Conservation (phyloP, 768 basidiomycete species). For the Boletales sp. region DNA sequence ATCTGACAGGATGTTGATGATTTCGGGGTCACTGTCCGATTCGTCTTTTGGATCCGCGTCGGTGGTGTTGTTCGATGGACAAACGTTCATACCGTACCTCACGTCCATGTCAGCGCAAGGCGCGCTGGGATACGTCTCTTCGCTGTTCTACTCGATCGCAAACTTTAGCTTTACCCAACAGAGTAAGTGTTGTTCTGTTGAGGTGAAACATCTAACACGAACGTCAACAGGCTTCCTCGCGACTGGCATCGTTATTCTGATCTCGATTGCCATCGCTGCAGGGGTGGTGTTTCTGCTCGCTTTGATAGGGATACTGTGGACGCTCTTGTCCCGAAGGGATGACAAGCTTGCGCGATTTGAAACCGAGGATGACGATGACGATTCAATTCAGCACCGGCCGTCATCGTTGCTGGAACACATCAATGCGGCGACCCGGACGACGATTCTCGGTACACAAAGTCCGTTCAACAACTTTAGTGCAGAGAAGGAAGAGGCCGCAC, state of each 20-base stretch:
- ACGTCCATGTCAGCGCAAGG: constrained; percentile 64
- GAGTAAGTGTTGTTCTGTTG: constrained; percentile 44
- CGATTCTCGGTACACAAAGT: constrained; percentile 60
- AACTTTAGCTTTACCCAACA: constrained; percentile 71
- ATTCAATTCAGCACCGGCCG: constrained; percentile 73
- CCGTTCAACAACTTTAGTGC: constrained; percentile 34
- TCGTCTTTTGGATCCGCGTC: constrained; percentile 75
- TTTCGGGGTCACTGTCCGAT: constrained; percentile 75
- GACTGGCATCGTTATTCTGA: constrained; percentile 89
- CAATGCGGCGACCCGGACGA: constrained; percentile 82
- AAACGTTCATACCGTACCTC: constrained; percentile 78
- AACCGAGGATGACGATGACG: constrained; percentile 69
- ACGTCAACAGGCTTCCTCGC: constrained; percentile 71
- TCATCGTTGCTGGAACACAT: constrained; percentile 89
- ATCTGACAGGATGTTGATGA: constrained; percentile 83
- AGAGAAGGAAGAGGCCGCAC: constrained; percentile 52
- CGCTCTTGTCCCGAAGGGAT: constrained; percentile 78
- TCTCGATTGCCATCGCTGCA: constrained; percentile 95
- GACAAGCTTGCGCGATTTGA: constrained; percentile 67
- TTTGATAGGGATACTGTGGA: constrained; percentile 84
- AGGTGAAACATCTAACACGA: constrained; percentile 1
- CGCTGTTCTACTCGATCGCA: constrained; percentile 79
- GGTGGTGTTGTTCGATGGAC: constrained; percentile 84
- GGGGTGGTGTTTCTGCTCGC: constrained; percentile 89
- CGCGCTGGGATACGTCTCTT: constrained; percentile 63